A percentile compares a stretch with the other conserved stretches of the same genome.
Conservation (phyloP, 2,329 filamentous ascomycete genomes). For the Cryphonectria parasitica region DNA sequence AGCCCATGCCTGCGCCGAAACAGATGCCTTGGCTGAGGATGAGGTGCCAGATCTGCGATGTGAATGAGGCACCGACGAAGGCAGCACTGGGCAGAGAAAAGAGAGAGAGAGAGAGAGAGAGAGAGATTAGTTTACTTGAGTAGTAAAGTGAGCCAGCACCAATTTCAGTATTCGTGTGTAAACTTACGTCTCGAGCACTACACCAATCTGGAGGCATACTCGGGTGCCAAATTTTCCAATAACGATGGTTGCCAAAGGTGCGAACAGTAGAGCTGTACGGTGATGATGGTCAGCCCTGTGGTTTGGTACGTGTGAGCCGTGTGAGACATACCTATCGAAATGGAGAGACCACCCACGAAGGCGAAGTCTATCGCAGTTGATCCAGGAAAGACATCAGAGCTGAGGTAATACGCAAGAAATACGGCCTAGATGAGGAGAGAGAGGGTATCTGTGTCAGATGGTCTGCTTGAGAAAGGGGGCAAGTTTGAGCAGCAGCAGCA, state of each 20-base stretch:
- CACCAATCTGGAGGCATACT: slow-evolving; percentile 65
- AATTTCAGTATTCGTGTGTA: neutral
- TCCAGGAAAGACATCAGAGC: slow-evolving; percentile 63
- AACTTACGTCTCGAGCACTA: slow-evolving; percentile 61
- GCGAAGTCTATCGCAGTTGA: slow-evolving; percentile 71
- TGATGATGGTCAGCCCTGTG: slow-evolving; percentile 36
- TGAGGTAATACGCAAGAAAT: slow-evolving; percentile 61
- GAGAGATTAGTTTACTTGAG: neutral
- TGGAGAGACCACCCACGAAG: slow-evolving; percentile 74
- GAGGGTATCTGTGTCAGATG: neutral
- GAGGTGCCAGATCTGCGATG: slow-evolving; percentile 72
- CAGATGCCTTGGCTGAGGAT: slow-evolving; percentile 75
- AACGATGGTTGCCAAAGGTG: slow-evolving; percentile 67
- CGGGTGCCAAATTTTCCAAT: slow-evolving; percentile 67
- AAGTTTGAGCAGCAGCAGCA: neutral
- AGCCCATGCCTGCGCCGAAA: slow-evolving; percentile 80
- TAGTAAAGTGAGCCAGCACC: neutral
- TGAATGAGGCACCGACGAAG: slow-evolving; percentile 73
- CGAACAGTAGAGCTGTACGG: slow-evolving; percentile 63
- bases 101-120: too few relatives aligned
- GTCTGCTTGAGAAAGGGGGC: neutral
- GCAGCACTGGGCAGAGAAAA: slow-evolving; percentile 44
- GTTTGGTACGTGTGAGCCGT: slow-evolving; percentile 14
- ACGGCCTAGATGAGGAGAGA: slow-evolving; percentile 39
- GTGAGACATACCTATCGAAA: slow-evolving; percentile 51